Base-by-base conservation (phyloP, 1,284 basidiomycete genomes). In the Cryptococcus sp. region DNA sequence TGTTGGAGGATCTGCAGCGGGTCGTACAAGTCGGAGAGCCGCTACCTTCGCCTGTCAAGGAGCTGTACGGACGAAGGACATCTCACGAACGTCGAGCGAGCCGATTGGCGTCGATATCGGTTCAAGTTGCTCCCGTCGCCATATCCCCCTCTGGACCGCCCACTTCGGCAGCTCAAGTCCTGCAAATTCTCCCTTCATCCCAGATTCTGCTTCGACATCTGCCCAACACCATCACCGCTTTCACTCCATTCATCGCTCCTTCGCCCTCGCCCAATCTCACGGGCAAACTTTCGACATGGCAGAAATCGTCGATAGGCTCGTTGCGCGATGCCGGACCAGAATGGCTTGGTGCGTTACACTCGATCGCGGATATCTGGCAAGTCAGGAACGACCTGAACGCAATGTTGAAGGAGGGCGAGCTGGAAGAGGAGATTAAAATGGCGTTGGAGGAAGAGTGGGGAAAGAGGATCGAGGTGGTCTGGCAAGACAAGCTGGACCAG, bases 191-290 rank as follows among this genome's bases (percentile, higher is more conserved):
- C 5, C 74, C 74, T 1, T 69, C 72, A 0, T 65, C 72, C 1
- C 70, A 73, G 45, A 73, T 75, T 34, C 61, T 74, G 0, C 56
- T 74, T 1, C 63, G 66, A 3, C 69, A 74, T 56, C 58, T 74
- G 0, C 74, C 74, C 0, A 26, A 55, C 0, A 46, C 55, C 4
- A 65, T 75, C 41, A 67, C 64, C 16, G 57, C 53, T 9, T 74
- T 72, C 55, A 71, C 72, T 19, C 72, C 74, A 0, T 72, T 70
- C 58, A 68, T 65, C 35, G 31, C 84, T 0, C 85, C 85, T 51
- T 78, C 83, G 9, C 79, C 82, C 14, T 77, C 82, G 0, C 79
- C 80, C 0, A 79, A 81, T 0, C 44, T 72, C 7, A 33, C 40
- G 3, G 53, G 60, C 14, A 58, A 56, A 23, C 56, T 74, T 19